Percentiles rank a stretch among this genome's conserved stretches.
Conservation (phyloP, 2,329 filamentous ascomycete genomes). For the Claviceps pazoutovae region DNA sequence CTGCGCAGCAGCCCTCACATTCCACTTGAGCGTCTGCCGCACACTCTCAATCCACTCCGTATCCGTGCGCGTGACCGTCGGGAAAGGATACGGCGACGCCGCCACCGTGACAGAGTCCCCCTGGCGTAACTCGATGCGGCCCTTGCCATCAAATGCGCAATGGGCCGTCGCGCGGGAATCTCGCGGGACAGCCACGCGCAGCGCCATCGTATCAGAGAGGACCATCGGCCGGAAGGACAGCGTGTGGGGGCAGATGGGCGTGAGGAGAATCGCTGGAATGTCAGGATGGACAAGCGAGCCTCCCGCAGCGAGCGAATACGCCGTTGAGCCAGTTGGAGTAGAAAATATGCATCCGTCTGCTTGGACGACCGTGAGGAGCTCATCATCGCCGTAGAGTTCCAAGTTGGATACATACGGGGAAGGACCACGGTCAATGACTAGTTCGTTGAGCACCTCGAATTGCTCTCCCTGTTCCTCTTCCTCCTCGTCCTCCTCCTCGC, state of each 20-base stretch:
- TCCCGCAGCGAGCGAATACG: conserved; percentile 90
- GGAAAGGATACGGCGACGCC: conserved; percentile 92
- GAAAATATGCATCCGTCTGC: conserved; percentile 97
- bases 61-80: conserved; percentile 78
- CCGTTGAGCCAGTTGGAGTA: conserved; percentile 86
- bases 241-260: conserved; percentile 94
- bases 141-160: conserved; percentile 95
- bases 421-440: conserved; percentile 94
- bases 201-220: conserved; percentile 81
- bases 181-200: conserved; percentile 75
- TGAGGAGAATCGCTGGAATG: conserved; percentile 90
- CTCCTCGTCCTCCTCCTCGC: conserved; percentile 42
- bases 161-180: conserved; percentile 86
- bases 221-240: conserved; percentile 97
- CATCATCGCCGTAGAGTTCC: conserved; percentile 89
- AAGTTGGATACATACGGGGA: conserved; percentile 95
- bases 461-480: conserved; percentile 79
- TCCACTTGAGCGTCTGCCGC: conserved; percentile 84
- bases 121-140: conserved; percentile 79
- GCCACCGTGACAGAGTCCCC: conserved; percentile 95
- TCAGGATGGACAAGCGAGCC: conserved; percentile 93
- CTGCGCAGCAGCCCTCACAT: conserved; percentile 80
- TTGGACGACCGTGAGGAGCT: conserved; percentile 87
- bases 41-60: conserved; percentile 97
- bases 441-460: conserved; percentile 95